These are phyloP conservation scores for Murraya koenigii DNA, from an alignment of 345 rosid species.

Conservation along the genomic window DNA sequence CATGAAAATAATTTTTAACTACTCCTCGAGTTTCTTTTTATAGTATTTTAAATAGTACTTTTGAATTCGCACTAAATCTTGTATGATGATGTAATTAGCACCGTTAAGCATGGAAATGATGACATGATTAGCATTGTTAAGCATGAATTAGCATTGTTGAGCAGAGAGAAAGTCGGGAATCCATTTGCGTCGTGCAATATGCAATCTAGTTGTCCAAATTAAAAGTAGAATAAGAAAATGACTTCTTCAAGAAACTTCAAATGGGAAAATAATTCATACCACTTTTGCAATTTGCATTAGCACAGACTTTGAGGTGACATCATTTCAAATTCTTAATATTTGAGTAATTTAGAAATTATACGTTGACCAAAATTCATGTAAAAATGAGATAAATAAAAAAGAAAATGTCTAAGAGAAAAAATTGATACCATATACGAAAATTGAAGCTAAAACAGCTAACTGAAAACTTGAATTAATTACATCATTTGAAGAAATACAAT, in stretches of 20 bases:
- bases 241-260: slow-evolving; percentile 6
- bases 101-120: neutral
- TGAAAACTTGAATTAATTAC: too few relatives aligned
- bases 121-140: neutral
- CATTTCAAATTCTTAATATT: neutral
- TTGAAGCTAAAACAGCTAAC: too few relatives aligned
- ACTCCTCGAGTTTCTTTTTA: neutral
- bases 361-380: neutral
- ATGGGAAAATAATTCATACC: neutral
- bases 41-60: neutral
- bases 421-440: neutral
- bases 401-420: neutral
- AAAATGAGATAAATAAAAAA: neutral
- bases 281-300: neutral
- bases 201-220: neutral
- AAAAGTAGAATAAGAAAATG: slow-evolving; percentile 6
- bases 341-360: neutral
- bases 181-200: neutral
- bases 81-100: neutral
- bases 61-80: neutral
- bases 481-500: neutral
- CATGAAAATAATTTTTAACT: neutral
- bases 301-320: neutral
- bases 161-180: neutral
- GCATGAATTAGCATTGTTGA: neutral